Percentiles rank a stretch among this genome's conserved stretches.
Evolutionary conservation across 208 protist species (phyloP).

Genomic region (Kentomonas sorsogonicus): DNA sequence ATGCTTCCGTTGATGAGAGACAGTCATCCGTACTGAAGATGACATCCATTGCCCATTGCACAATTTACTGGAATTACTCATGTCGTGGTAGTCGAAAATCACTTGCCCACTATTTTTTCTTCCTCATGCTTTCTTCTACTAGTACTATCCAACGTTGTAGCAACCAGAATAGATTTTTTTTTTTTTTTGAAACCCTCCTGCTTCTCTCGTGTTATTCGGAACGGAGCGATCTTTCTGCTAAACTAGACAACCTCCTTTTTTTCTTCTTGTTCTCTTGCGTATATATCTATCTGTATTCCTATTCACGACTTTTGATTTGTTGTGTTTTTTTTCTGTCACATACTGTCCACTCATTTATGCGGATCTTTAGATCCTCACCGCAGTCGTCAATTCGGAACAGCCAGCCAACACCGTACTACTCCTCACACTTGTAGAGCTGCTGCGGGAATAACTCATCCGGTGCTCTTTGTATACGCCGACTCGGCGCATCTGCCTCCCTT

Average conservation of each 20-base stretch:
- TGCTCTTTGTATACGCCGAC: no score
- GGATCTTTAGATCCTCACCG: no score
- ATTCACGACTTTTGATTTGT: no score
- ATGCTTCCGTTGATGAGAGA: no score
- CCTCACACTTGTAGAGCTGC: no score
- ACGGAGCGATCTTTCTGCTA: no score
- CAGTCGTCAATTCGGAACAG: neutral
- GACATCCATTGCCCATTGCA: neutral
- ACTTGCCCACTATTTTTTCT: neutral
- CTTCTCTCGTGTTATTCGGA: neutral
- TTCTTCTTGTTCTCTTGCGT: neutral
- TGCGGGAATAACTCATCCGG: no score
- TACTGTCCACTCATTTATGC: no score
- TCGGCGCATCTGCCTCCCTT: neutral
- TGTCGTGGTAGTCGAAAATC: neutral
- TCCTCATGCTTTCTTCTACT: neutral
- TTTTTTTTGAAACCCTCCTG: neutral
- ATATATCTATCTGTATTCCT: constrained; percentile 10
- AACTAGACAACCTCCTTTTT: no score
- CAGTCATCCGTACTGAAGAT: no score
- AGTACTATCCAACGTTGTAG: neutral
- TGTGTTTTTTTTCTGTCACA: no score
- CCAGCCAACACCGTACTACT: no score
- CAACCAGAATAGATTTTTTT: constrained; percentile 2
- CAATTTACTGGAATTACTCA: neutral